phyloP scores from a whole-genome alignment of 768 basidiomycete species.

The Leccinum incarnatum region DNA sequence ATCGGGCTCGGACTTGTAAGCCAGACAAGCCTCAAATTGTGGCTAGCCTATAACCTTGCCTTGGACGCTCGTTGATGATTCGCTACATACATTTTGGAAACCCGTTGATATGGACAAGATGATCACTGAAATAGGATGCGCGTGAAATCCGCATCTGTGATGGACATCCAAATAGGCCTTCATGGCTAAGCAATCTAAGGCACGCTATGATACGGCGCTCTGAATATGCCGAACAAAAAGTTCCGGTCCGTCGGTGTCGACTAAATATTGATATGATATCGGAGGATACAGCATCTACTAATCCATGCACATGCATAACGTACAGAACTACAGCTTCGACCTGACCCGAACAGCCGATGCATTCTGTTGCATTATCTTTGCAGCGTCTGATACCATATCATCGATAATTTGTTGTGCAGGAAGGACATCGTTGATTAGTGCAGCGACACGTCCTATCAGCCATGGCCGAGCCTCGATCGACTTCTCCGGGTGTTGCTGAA shows the following conservation, averaged over 20 bases:
- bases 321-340: constrained; percentile 45
- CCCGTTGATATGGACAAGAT: no score
- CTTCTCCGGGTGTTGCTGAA: constrained; percentile 81
- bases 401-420: constrained; percentile 85
- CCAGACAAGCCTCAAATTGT: no score
- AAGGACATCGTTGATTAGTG: constrained; percentile 67
- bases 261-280: not conserved
- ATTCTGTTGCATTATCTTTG: constrained; percentile 42
- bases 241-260: not conserved
- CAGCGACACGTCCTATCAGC: constrained; percentile 84
- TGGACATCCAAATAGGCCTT: no score
- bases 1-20: no score
- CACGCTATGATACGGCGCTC: no score
- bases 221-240: not conserved
- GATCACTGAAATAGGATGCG: no score
- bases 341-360: constrained; percentile 39
- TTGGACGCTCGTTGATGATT: no score
- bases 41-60: no score
- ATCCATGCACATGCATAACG: not conserved
- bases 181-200: no score
- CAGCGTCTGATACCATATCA: constrained; percentile 67
- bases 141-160: no score
- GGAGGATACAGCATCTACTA: not conserved
- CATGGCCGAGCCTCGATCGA: constrained; percentile 62
- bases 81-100: no score